Evolutionary conservation across 2,329 filamentous ascomycete species (phyloP).

Genomic region (Chaetomiaceae sp.): DNA sequence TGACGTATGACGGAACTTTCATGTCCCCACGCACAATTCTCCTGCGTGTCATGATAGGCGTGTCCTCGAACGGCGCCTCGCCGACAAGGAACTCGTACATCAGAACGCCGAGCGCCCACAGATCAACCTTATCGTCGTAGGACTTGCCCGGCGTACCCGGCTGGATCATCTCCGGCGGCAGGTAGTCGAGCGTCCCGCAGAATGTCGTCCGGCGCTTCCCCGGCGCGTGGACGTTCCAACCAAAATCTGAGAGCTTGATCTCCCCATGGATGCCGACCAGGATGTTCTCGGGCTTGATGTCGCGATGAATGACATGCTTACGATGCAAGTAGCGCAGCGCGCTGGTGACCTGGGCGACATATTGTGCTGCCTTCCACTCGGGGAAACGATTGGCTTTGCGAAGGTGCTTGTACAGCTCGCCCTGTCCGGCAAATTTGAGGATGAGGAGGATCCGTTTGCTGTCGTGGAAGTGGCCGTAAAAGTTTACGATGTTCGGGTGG

Average conservation of each 20-base stretch:
- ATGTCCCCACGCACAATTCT: slow-evolving; percentile 87
- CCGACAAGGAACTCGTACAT: slow-evolving; percentile 96
- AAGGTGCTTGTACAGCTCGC: slow-evolving; percentile 82
- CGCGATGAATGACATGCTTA: slow-evolving; percentile 94
- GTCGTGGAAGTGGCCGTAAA: slow-evolving; percentile 87
- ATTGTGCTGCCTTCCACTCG: slow-evolving; percentile 80
- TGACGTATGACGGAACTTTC: slow-evolving; percentile 41
- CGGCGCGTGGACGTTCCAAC: slow-evolving; percentile 96
- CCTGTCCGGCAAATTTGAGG: slow-evolving; percentile 77
- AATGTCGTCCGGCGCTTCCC: slow-evolving; percentile 91
- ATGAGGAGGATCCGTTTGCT: slow-evolving; percentile 83
- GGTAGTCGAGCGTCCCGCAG: slow-evolving; percentile 95
- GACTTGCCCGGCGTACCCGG: slow-evolving; percentile 68
- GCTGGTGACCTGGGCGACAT: slow-evolving; percentile 82
- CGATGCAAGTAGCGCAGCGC: slow-evolving; percentile 86
- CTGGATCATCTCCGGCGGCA: slow-evolving; percentile 98
- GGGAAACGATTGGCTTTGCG: slow-evolving; percentile 72
- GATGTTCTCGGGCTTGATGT: slow-evolving; percentile 98
- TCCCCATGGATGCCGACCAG: slow-evolving; percentile 93
- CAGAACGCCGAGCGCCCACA: slow-evolving; percentile 92
- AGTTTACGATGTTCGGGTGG: slow-evolving; percentile 75
- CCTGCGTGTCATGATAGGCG: slow-evolving; percentile 86
- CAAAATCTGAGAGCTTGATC: slow-evolving; percentile 97
- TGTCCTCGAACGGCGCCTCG: slow-evolving; percentile 95
- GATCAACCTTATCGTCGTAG: slow-evolving; percentile 91